These are phyloP conservation scores for Aspergillus indologenus DNA, from an alignment of 495 filamentous ascomycete genomes.

Conservation along the genomic window DNA sequence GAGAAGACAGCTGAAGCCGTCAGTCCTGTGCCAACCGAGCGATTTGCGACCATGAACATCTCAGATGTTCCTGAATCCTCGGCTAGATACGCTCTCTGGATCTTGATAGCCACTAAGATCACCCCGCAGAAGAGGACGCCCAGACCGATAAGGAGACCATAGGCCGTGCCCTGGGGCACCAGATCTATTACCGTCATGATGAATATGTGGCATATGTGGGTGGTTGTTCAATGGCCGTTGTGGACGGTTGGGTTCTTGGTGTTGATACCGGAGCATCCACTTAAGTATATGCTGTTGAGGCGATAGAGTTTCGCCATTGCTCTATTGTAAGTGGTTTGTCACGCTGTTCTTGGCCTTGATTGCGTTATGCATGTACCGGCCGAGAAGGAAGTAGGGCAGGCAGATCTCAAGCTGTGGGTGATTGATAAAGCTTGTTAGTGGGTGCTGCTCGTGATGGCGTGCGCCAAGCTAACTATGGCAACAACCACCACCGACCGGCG, in stretches of 20 bases:
- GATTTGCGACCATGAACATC: slow-evolving; percentile 55
- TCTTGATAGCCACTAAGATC: slow-evolving; percentile 38
- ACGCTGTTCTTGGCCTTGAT: slow-evolving; percentile 29
- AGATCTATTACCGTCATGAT: slow-evolving; percentile 14
- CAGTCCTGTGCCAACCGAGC: slow-evolving; percentile 44
- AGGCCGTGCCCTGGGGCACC: slow-evolving; percentile 40
- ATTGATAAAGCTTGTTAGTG: background rate
- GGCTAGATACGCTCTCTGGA: slow-evolving; percentile 40
- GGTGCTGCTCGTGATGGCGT: background rate
- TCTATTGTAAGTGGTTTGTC: slow-evolving; percentile 10
- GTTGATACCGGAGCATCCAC: no score
- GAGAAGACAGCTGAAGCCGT: slow-evolving; percentile 50
- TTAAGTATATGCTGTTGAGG: no score
- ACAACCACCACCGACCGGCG: background rate
- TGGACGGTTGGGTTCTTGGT: no score
- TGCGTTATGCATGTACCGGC: slow-evolving; percentile 25
- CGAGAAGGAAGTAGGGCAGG: background rate
- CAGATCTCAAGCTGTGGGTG: background rate
- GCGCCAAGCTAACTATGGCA: background rate
- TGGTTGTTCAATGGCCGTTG: no score
- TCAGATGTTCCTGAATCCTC: slow-evolving; percentile 48
- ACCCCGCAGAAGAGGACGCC: slow-evolving; percentile 42
- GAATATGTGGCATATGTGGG: background rate
- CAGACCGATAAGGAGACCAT: slow-evolving; percentile 44
- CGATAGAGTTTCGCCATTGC: background rate